phyloP scores from a whole-genome alignment of 495 filamentous ascomycete genomes.

The Trypethelium eluteriae region DNA sequence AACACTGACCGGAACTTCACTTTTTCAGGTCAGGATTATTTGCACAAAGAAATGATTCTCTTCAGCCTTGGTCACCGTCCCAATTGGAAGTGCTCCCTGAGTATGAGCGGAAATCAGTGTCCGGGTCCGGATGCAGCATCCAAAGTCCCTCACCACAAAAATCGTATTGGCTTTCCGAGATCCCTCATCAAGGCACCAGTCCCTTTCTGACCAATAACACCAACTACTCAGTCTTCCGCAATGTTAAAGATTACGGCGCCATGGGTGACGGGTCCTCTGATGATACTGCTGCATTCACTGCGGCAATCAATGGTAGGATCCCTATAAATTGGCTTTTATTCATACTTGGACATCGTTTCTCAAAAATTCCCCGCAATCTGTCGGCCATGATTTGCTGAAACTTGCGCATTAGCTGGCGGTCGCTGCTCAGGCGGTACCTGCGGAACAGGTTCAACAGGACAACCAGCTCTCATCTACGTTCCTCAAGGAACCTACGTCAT shows the following conservation, averaged over 20 bases:
- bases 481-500: conserved; percentile 46
- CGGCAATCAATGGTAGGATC: conserved; percentile 26
- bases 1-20: not conserved
- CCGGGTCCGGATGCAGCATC: not conserved
- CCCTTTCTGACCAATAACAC: conserved; percentile 29
- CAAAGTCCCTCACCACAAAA: not conserved
- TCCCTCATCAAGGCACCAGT: conserved; percentile 34
- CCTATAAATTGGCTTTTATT: not conserved
- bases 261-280: conserved; percentile 45
- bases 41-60: not conserved
- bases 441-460: conserved; percentile 38
- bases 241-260: conserved; percentile 48
- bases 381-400: not conserved
- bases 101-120: not conserved
- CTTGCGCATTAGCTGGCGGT: conserved; percentile 20
- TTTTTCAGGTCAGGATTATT: not conserved
- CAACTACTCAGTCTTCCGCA: conserved; percentile 49
- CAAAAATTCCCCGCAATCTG: not conserved
- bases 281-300: conserved; percentile 47
- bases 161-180: conserved; percentile 30
- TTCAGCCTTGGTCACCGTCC: not conserved
- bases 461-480: conserved; percentile 51
- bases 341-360: not conserved
- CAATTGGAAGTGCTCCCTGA: not conserved
- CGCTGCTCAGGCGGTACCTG: conserved; percentile 31